phyloP scores from a whole-genome alignment of 257 asterid genomes.

The Forsythia suspensa region DNA sequence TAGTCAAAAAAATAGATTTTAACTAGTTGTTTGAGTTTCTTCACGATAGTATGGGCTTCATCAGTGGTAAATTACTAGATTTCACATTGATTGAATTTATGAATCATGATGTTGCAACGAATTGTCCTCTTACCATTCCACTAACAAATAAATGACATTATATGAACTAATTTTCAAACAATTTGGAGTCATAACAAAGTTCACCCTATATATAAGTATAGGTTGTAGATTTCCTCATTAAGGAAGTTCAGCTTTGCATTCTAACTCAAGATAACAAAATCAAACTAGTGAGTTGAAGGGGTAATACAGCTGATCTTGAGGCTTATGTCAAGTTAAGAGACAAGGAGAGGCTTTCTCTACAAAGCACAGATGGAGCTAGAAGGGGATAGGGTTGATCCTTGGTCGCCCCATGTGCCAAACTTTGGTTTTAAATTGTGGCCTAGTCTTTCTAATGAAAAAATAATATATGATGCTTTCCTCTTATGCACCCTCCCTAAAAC shows the following conservation, averaged over 20 bases:
- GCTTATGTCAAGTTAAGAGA: neutral
- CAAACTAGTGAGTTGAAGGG: neutral
- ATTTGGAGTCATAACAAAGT: neutral
- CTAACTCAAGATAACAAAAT: neutral
- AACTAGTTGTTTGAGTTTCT: no score
- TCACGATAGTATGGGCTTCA: neutral
- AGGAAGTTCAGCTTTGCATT: neutral
- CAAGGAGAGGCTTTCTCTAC: neutral
- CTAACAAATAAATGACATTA: no score
- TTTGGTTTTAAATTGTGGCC: no score
- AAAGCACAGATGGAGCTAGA: no score
- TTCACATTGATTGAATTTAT: neutral
- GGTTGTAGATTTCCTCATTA: neutral
- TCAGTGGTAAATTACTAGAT: neutral
- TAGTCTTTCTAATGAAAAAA: no score
- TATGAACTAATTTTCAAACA: neutral
- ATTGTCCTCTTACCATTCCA: no score
- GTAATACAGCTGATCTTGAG: neutral
- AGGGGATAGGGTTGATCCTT: no score
- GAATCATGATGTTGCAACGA: no score
- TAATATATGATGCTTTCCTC: no score
- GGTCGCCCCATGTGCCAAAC: no score
- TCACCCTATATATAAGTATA: neutral
- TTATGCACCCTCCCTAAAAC: neutral
- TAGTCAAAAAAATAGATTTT: neutral